Evolutionary conservation across 2,329 filamentous ascomycete genomes (phyloP).

Genomic region (Paraconiothyrium brasiliense): DNA sequence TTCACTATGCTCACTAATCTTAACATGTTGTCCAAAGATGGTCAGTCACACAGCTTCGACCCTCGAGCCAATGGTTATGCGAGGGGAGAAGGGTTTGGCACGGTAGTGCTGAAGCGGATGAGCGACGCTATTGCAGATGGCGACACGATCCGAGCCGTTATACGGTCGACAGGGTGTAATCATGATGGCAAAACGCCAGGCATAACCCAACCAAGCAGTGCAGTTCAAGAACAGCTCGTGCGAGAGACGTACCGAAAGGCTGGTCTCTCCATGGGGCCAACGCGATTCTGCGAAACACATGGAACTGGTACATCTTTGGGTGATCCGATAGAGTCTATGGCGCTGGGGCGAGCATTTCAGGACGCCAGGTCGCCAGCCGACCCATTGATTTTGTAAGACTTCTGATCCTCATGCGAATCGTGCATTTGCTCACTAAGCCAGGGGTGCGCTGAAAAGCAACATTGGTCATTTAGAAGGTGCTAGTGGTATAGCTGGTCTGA

Average conservation of each 20-base stretch:
- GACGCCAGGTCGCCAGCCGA: conserved; percentile 12
- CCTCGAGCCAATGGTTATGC: conserved; percentile 68
- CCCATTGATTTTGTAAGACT: conserved; percentile 19
- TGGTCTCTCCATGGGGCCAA: conserved; percentile 38
- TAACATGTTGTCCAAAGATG: conserved; percentile 23
- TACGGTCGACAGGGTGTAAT: conserved; percentile 34
- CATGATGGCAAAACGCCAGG: conserved; percentile 25
- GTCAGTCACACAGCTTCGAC: conserved; percentile 52
- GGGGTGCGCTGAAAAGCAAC: conserved; percentile 44
- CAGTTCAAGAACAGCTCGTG: conserved; percentile 49
- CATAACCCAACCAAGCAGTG: conserved; percentile 49
- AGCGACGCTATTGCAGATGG: conserved; percentile 54
- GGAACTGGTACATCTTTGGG: conserved; percentile 68
- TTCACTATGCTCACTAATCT: conserved; percentile 15
- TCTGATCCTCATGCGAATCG: neutral
- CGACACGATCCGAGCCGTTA: conserved; percentile 38
- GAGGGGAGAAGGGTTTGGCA: conserved; percentile 66
- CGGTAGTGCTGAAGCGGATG: conserved; percentile 43
- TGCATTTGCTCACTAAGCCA: neutral
- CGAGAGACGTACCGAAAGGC: conserved; percentile 45
- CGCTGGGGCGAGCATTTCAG: conserved; percentile 21
- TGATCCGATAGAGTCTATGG: conserved; percentile 31
- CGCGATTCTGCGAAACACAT: conserved; percentile 48
- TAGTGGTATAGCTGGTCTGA: conserved; percentile 45
- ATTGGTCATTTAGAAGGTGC: conserved; percentile 53